Conservation (phyloP, 2,329 filamentous ascomycete genomes). For the Penicillium hordei region DNA sequence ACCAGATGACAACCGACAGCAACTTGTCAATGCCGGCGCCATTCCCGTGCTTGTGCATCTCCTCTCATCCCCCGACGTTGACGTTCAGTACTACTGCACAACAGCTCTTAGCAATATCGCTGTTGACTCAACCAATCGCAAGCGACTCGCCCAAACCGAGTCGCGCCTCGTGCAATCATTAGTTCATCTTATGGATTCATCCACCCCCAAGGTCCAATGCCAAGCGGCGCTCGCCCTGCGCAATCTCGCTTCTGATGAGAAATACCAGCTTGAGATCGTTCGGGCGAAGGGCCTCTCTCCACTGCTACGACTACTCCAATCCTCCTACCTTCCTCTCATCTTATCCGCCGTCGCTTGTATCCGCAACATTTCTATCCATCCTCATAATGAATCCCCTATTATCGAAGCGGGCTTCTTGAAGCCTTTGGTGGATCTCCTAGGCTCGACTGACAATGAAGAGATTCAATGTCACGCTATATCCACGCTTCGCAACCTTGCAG, state of each 20-base stretch:
- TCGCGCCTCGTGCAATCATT: conserved; percentile 88
- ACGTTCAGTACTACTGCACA: conserved; percentile 99
- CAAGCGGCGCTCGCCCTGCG: conserved; percentile 91
- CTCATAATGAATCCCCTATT: conserved; percentile 95
- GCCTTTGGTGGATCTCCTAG: conserved; percentile 87
- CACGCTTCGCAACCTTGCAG: conserved; percentile 89
- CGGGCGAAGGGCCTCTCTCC: conserved; percentile 81
- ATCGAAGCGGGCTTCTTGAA: conserved; percentile 96
- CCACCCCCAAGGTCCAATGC: conserved; percentile 95
- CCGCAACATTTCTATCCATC: conserved; percentile 97
- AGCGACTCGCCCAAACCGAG: conserved; percentile 87
- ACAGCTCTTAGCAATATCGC: conserved; percentile 98
- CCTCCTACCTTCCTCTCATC: conserved; percentile 91
- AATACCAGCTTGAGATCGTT: conserved; percentile 97
- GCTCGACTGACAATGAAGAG: conserved; percentile 95
- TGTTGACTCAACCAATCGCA: conserved; percentile 86
- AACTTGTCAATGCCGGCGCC: conserved; percentile 95
- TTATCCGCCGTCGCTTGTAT: conserved; percentile 97
- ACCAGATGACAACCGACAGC: conserved; percentile 91
- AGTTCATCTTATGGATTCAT: conserved; percentile 95
- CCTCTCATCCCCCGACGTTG: conserved; percentile 86
- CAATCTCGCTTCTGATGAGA: conserved; percentile 95
- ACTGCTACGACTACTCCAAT: conserved; percentile 85
- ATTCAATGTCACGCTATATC: conserved; percentile 99
- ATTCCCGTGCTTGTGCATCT: conserved; percentile 96